phyloP scores from a whole-genome alignment of 371 early-diverging fungal genomes.

The Mucor mucedo region DNA sequence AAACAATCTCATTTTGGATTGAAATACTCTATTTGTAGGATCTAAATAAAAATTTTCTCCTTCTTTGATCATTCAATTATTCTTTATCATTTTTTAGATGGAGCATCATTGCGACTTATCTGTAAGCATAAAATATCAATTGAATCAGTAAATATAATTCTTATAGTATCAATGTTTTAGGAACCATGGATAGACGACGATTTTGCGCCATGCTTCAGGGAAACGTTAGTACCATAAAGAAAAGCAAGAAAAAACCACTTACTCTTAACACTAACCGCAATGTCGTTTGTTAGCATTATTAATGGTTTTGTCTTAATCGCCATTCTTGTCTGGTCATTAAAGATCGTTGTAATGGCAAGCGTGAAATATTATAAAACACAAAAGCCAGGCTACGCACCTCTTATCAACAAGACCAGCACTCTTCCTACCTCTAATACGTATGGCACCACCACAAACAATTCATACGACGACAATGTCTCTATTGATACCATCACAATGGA shows the following conservation, averaged over 20 bases:
- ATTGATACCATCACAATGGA: constrained; percentile 12
- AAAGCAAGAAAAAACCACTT: background rate
- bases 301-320: constrained; percentile 3
- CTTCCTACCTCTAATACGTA: background rate
- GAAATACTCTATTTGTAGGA: too few relatives aligned
- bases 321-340: background rate
- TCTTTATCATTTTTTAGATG: background rate
- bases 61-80: background rate
- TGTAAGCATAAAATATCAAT: constrained; percentile 6
- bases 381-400: constrained; percentile 3
- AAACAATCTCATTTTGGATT: too few relatives aligned
- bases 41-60: constrained; percentile 4
- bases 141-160: background rate
- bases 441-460: constrained; percentile 12
- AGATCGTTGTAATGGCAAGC: background rate
- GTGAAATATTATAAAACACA: constrained; percentile 11
- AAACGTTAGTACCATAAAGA: constrained; percentile 10
- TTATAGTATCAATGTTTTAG: background rate
- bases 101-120: constrained; percentile 8
- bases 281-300: background rate
- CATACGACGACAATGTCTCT: background rate
- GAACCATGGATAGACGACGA: constrained; percentile 21
- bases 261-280: background rate
- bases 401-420: constrained; percentile 8
- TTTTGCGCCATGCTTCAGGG: constrained; percentile 30